phyloP scores from a whole-genome alignment of 2,329 filamentous ascomycete species.

The Exophiala oligosperma region DNA sequence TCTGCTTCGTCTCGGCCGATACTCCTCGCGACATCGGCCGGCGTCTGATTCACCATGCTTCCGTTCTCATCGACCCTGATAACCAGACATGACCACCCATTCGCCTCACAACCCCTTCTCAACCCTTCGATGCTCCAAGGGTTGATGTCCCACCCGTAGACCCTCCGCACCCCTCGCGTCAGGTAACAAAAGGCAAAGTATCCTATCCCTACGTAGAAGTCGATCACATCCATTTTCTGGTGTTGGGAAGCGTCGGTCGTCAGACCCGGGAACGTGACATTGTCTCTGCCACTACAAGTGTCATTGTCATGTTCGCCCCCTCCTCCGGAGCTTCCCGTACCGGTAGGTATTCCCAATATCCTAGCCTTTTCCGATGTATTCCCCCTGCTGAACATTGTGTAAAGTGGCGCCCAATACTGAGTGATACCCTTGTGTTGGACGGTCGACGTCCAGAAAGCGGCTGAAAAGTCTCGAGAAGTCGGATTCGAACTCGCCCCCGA shows the following conservation, averaged over 20 bases:
- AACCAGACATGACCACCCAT: constrained; percentile 65
- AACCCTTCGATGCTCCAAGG: constrained; percentile 84
- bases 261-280: constrained; percentile 19
- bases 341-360: constrained; percentile 52
- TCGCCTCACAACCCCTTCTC: constrained; percentile 68
- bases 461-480: constrained; percentile 56
- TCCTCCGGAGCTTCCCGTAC: neutral
- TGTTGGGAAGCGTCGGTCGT: constrained; percentile 29
- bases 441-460: constrained; percentile 76
- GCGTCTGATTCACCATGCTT: constrained; percentile 14
- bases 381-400: constrained; percentile 92
- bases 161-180: constrained; percentile 63
- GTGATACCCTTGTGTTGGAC: constrained; percentile 74
- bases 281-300: no score
- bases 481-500: constrained; percentile 28
- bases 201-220: constrained; percentile 89
- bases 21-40: constrained; percentile 36
- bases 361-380: constrained; percentile 88
- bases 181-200: constrained; percentile 90
- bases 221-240: constrained; percentile 53
- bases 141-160: constrained; percentile 90
- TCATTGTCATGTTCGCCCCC: no score
- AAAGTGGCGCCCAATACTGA: constrained; percentile 84
- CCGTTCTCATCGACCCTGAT: constrained; percentile 46
- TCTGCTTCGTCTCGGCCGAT: constrained; percentile 23